A percentile compares a stretch with the other conserved stretches of the same genome.
Conservation (phyloP, 768 basidiomycete species). For the Suillus spraguei region DNA sequence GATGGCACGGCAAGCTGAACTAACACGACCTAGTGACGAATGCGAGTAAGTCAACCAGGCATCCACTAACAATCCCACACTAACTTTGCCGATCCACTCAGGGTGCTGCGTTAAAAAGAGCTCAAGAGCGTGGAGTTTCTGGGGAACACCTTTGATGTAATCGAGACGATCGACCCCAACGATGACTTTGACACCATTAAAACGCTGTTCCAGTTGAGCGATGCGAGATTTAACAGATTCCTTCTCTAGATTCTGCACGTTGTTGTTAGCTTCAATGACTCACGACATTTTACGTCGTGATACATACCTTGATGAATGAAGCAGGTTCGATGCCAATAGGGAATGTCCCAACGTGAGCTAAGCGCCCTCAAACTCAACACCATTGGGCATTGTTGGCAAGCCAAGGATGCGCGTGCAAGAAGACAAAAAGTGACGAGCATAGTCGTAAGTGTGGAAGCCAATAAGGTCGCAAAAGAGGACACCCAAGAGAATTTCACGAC, state of each 20-base stretch:
- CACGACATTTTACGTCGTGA: neutral
- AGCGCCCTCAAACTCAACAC: slow-evolving; percentile 95
- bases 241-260: slow-evolving; percentile 70
- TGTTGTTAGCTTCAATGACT: slow-evolving; percentile 10
- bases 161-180: slow-evolving; percentile 98
- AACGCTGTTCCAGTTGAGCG: slow-evolving; percentile 81
- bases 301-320: slow-evolving; percentile 80
- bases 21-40: slow-evolving; percentile 71
- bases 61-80: slow-evolving; percentile 14
- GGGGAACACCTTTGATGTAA: slow-evolving; percentile 99
- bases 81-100: slow-evolving; percentile 97
- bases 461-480: slow-evolving; percentile 95
- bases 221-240: slow-evolving; percentile 82
- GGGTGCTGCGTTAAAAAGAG: slow-evolving; percentile 97
- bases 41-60: slow-evolving; percentile 9
- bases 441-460: slow-evolving; percentile 99
- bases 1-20: slow-evolving; percentile 98
- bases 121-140: slow-evolving; percentile 96
- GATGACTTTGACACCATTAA: slow-evolving; percentile 94
- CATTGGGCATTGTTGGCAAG: slow-evolving; percentile 96
- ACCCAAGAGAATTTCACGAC: slow-evolving; percentile 96
- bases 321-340: slow-evolving; percentile 97
- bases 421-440: slow-evolving; percentile 98
- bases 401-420: slow-evolving; percentile 96
- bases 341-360: slow-evolving; percentile 98